These are phyloP conservation scores for Bruguiera sexangula DNA, from an alignment of 345 rosid genomes.

Conservation along the genomic window DNA sequence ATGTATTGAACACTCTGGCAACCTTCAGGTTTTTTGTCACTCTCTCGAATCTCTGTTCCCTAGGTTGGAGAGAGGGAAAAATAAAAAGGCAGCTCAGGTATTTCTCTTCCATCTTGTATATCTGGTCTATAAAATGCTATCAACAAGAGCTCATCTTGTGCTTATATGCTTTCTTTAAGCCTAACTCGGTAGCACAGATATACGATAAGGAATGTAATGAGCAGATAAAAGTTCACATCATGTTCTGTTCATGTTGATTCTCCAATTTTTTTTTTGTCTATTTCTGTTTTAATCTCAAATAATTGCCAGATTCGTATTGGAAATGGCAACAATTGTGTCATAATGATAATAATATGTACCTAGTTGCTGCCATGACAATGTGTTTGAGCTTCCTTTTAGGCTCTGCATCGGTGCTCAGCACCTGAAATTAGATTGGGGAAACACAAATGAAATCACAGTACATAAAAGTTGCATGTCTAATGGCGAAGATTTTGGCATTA, in stretches of 20 bases:
- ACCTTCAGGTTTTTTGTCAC: conserved; percentile 68
- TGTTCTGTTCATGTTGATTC: too few species aligned
- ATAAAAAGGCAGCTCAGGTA: not conserved
- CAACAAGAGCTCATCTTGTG: not conserved
- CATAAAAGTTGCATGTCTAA: not conserved
- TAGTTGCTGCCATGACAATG: conserved; percentile 83
- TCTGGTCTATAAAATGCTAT: not conserved
- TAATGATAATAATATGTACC: conserved; percentile 33
- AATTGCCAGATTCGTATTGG: too few species aligned
- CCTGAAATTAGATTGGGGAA: conserved; percentile 33
- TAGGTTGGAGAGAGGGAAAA: conserved; percentile 13
- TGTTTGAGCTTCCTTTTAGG: conserved; percentile 59
- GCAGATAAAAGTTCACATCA: too few species aligned
- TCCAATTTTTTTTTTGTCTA: too few species aligned
- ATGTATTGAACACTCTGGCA: conserved; percentile 59
- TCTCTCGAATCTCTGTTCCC: conserved; percentile 76
- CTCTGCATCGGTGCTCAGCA: conserved; percentile 49
- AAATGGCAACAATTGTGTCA: not conserved
- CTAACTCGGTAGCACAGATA: too few species aligned
- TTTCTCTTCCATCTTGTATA: too few species aligned
- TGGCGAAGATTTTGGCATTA: too few species aligned
- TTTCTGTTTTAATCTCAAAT: too few species aligned
- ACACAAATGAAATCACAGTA: not conserved
- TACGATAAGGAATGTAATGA: too few species aligned
- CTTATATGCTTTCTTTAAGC: too few species aligned